Evolutionary conservation across 176 grass and related monocot genomes (phyloP).

Genomic region (Chloris gayana): DNA sequence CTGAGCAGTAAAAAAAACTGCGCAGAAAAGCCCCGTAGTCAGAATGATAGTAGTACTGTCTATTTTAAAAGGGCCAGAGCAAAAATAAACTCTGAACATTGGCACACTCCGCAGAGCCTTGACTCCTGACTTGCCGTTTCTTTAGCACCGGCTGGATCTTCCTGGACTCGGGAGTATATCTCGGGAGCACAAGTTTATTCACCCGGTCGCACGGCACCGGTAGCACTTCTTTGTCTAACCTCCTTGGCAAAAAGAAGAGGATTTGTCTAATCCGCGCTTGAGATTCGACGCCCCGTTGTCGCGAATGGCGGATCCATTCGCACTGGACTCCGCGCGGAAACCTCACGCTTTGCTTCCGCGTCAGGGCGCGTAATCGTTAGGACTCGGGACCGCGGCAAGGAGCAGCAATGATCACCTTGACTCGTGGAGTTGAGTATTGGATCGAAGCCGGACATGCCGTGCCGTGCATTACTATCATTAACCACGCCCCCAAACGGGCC

Average conservation of each 20-base stretch:
- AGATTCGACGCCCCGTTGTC: constrained; percentile 17
- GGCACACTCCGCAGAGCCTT: neutral
- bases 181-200: neutral
- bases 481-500: neutral
- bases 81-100: constrained; percentile 5
- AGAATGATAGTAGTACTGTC: too few relatives aligned
- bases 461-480: neutral
- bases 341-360: constrained; percentile 27
- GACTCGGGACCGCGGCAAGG: neutral
- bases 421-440: neutral
- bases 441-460: constrained; percentile 5
- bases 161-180: neutral
- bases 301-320: constrained; percentile 25
- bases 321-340: neutral
- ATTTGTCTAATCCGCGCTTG: neutral
- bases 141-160: neutral
- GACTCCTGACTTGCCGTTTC: neutral
- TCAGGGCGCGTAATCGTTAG: neutral
- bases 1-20: neutral
- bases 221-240: too few relatives aligned
- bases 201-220: too few relatives aligned
- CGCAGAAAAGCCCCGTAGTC: neutral
- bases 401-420: neutral
- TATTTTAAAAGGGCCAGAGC: too few relatives aligned
- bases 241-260: too few relatives aligned